A percentile compares a stretch with the other conserved stretches of the same genome.
Evolutionary conservation across 2,329 filamentous ascomycete genomes (phyloP).

Genomic region (Fusarium sp.): DNA sequence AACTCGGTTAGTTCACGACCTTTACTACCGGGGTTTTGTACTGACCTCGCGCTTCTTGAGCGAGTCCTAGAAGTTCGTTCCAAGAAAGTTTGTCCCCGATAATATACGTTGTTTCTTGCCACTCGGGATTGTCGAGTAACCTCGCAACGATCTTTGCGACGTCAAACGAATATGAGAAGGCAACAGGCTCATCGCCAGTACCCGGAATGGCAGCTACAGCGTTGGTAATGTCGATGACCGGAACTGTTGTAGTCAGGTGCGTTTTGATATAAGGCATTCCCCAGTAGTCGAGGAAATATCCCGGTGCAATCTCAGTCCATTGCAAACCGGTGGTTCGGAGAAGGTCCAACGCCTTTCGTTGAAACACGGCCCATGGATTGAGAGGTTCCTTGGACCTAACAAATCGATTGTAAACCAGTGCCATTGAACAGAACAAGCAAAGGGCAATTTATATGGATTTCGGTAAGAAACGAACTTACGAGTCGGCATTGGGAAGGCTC

Average conservation of each 20-base stretch:
- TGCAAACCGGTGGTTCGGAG: neutral
- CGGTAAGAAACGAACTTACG: neutral
- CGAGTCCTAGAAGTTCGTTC: neutral
- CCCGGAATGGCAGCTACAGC: neutral
- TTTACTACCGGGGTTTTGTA: neutral
- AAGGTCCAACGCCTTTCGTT: neutral
- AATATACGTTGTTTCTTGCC: neutral
- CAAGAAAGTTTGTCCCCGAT: neutral
- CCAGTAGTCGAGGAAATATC: neutral
- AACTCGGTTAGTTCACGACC: neutral
- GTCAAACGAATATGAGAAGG: neutral
- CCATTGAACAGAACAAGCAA: neutral
- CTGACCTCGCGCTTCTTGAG: neutral
- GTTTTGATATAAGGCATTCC: neutral
- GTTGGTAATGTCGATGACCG: neutral
- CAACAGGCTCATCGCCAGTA: neutral
- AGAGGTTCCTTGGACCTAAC: neutral
- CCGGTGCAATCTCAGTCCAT: neutral
- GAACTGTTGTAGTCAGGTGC: neutral
- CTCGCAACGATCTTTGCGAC: neutral
- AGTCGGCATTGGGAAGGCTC: slow-evolving; percentile 5
- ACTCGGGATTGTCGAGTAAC: neutral
- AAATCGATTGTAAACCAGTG: neutral
- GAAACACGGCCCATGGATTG: slow-evolving; percentile 10
- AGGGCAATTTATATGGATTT: neutral